A percentile compares a stretch with the other conserved stretches of the same genome.
These are phyloP conservation scores for Fusarium sp. DNA, from an alignment of 2,329 filamentous ascomycete genomes.

Conservation along the genomic window DNA sequence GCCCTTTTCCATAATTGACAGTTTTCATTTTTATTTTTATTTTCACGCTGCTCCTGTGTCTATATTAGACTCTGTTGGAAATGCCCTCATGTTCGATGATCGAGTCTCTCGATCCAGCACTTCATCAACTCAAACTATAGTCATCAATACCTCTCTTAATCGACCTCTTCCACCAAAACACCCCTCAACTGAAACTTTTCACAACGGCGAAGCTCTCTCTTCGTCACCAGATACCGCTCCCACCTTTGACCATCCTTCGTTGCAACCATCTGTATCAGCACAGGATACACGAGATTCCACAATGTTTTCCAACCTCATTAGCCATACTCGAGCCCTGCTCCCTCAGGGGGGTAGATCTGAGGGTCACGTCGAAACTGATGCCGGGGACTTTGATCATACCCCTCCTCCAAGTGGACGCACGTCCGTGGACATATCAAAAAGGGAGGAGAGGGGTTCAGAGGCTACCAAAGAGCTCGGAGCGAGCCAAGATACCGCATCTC, in stretches of 20 bases:
- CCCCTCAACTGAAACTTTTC: not conserved
- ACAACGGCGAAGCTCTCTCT: not conserved
- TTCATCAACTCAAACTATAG: conserved; percentile 1
- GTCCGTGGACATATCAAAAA: conserved; percentile 40
- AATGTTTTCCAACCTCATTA: conserved; percentile 42
- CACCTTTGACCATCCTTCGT: not conserved
- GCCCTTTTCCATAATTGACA: not conserved
- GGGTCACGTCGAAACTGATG: conserved; percentile 30
- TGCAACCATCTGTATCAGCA: not conserved
- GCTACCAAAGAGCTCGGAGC: not conserved
- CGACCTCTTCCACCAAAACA: not conserved
- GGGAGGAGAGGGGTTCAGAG: conserved; percentile 11
- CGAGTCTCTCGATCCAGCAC: conserved; percentile 1
- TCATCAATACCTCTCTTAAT: not conserved
- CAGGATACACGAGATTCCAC: not conserved
- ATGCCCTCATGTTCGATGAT: conserved; percentile 25
- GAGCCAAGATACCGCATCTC: conserved; percentile 10
- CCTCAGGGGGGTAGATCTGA: conserved; percentile 26
- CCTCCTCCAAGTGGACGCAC: conserved; percentile 48
- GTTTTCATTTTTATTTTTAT: not conserved
- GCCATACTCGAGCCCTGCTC: conserved; percentile 36
- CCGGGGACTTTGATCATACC: conserved; percentile 48
- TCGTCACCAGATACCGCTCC: not conserved
- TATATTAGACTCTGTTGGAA: not conserved
- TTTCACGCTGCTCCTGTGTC: not conserved